A percentile compares a stretch with the other conserved stretches of the same genome.
phyloP scores from a whole-genome alignment of 2,329 filamentous ascomycete species.

The Dactylellina leptospora region DNA sequence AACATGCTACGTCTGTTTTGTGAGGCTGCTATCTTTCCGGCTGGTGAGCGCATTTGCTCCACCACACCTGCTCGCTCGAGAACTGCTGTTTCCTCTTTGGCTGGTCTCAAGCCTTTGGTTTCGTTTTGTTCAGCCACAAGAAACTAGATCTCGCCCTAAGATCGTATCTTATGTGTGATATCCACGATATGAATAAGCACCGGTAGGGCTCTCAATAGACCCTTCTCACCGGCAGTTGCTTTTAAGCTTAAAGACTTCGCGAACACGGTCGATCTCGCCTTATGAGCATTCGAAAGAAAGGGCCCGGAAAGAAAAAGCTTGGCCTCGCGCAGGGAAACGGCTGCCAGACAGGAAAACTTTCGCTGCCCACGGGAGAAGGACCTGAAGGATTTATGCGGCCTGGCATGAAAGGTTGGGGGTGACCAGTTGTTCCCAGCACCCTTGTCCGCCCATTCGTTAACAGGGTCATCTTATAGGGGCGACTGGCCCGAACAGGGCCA shows the following conservation, averaged over 20 bases:
- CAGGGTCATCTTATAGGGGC: neutral
- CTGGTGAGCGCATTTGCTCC: neutral
- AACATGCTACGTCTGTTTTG: neutral
- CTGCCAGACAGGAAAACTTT: conserved; percentile 3
- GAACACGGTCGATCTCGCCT: conserved; percentile 34
- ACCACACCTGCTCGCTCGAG: neutral
- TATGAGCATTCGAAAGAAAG: conserved; percentile 8
- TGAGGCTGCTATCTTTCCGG: neutral
- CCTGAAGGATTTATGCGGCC: conserved; percentile 7
- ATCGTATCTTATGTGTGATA: conserved; percentile 7
- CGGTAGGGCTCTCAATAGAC: too few species aligned
- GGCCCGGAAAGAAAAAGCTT: conserved; percentile 20
- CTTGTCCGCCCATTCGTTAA: conserved; percentile 5
- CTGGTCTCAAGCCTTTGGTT: conserved; percentile 1
- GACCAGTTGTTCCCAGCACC: conserved; percentile 17
- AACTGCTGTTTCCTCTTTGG: neutral
- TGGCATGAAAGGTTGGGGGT: conserved; percentile 3
- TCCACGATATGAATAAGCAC: too few species aligned
- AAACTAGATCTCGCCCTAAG: neutral
- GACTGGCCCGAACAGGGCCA: conserved; percentile 5
- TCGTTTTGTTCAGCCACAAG: neutral
- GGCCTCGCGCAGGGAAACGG: neutral
- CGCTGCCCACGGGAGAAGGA: conserved; percentile 13
- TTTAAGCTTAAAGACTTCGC: conserved; percentile 40
- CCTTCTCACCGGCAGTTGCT: conserved; percentile 24